Evolutionary conservation across 176 grass and related monocot genomes (phyloP).

Genomic region (Carex kokanica): DNA sequence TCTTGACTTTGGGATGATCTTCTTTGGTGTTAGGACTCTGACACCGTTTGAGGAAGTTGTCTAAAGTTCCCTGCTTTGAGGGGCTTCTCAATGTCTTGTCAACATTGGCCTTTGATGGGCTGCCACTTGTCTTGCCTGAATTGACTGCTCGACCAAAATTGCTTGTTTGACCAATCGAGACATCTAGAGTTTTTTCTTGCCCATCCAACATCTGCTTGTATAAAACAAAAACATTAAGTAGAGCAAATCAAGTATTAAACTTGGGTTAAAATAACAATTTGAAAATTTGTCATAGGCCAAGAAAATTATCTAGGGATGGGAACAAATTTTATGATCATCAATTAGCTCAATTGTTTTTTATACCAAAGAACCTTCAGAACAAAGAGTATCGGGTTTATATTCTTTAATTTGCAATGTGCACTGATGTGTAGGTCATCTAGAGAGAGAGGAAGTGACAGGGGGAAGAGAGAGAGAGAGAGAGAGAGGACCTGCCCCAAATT

Average conservation of each 20-base stretch:
- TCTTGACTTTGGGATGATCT: slow-evolving; percentile 37
- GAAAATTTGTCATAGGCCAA: not conserved
- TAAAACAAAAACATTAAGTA: not conserved
- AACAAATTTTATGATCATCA: not conserved
- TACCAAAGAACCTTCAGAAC: not conserved
- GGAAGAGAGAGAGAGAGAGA: not conserved
- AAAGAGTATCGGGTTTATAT: not conserved
- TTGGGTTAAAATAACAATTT: not conserved
- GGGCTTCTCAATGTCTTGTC: slow-evolving; percentile 37
- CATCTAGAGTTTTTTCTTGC: slow-evolving; percentile 54
- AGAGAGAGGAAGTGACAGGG: not conserved
- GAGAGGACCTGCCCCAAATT: slow-evolving; percentile 73
- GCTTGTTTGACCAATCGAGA: slow-evolving; percentile 31
- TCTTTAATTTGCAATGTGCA: not conserved
- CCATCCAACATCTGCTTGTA: slow-evolving; percentile 75
- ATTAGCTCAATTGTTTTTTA: not conserved
- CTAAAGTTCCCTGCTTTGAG: slow-evolving; percentile 55
- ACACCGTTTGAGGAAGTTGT: slow-evolving; percentile 63
- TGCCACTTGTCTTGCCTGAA: slow-evolving; percentile 12
- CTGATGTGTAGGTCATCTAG: not conserved
- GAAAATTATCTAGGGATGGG: not conserved
- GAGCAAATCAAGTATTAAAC: not conserved
- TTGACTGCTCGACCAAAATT: not conserved
- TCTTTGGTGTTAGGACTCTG: slow-evolving; percentile 27
- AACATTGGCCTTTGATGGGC: slow-evolving; percentile 18